Evolutionary conservation across 352 stramenopile genomes (phyloP), one percentile per base, ranked within the genome.

Genomic region (Pythium brassicae): DNA sequence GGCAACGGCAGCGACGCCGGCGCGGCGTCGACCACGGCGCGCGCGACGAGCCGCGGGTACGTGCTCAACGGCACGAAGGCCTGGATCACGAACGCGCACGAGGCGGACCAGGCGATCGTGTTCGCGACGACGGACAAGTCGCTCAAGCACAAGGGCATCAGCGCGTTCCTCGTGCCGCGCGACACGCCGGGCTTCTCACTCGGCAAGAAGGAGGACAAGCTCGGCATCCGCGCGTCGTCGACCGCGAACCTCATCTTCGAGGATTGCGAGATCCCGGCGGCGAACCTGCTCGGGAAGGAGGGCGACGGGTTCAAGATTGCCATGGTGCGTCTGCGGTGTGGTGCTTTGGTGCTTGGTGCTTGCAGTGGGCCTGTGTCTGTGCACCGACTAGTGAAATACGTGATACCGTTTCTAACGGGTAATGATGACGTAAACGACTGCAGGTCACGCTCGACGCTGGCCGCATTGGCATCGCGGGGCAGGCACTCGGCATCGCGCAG

Each of bases 61-160:
- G 86, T 98, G 51, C 76, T 99, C 17, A 98, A 98, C 76, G 96
- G 95, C 45, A 98, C 93, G 43, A 99, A 99, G 71, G 93, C 93
- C 40, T 98, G 94, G 94, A 98, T 98, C 73, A 98, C 92, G 10
- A 98, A 98, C 76, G 92, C 94, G 8, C 86, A 97, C 56, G 94
- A 98, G 59, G 83, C 92, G 20, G 83, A 91, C 62, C 85, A 94
- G 29, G 89, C 94, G 14, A 92, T 99, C 54, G 92, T 99, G 44
- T 99, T 98, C 76, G 96, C 96, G 26, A 99, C 96, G 27, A 99
- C 96, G 2, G 94, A 99, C 76, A 98, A 98, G 72, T 92, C 80
- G 27, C 74, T 90, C 45, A 96, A 92, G 68, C 89, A 97, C 80
- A 98, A 97, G 74, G 96, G 96, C 37, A 99, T 99, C 63, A 98